Evolutionary conservation across 176 grass and related monocot species (phyloP), one percentile per base, ranked within the genome.

Genomic region (Hordeum vulgare): DNA sequence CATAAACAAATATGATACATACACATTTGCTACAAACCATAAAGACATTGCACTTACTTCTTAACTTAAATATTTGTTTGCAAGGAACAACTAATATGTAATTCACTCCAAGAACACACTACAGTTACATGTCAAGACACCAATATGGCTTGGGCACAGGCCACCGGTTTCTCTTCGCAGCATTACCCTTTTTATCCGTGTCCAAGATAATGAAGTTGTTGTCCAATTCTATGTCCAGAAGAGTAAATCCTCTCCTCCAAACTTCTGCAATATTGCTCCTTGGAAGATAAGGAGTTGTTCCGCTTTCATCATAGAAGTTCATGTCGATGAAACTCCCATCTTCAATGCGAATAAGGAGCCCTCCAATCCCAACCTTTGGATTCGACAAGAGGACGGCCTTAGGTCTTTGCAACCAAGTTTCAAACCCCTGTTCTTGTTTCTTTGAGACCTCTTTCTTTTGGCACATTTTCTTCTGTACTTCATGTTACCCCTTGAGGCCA

Each of bases 321-420:
- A 34, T 66, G 62, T 15, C 62, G 7, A 64, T 4, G 26, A 61
- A 26, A 61, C 59, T 61, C 23, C 59, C 59, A 61, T 56, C 11
- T 12, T 61, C 59, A 61, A 27, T 26, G 10, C 4, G 23, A 27
- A 61, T 61, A 26, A 26, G 58, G 23, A 23, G 1, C 9, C 58
- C 58, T 61, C 23, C 23, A 26, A 61, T 61, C 1, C 23, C 58
- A 25, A 11, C 23, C 82, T 77, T 77, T 56, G 41, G 7, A 84
- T 84, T 42, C 58, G 41, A 69, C 74, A 85, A 33, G 61, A 68
- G 8, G 74, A 85, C 11, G 41, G 0, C 24, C 3, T 18, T 27
- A 85, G 17, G 21, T 68, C 17, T 77, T 33, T 59, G 73, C 83
- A 85, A 23, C 15, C 23, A 68, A 85, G 31, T 42, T 44, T 27